Percentiles rank a stretch among this genome's conserved stretches.
These are phyloP conservation scores for Amoeboaphelidium occidentale DNA, from an alignment of 371 early-diverging fungal species.

Conservation along the genomic window DNA sequence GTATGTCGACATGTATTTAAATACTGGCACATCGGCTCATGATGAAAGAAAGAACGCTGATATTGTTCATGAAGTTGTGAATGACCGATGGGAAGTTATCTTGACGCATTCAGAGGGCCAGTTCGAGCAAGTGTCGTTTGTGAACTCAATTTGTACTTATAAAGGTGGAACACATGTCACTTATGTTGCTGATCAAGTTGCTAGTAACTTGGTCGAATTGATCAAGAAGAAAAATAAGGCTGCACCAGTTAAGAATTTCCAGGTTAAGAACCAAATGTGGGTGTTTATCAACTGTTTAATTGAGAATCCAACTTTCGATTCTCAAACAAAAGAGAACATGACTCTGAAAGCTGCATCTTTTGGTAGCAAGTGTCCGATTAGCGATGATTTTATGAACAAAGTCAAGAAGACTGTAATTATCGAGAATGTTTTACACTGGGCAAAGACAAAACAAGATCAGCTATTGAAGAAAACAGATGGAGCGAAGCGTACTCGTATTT, in stretches of 20 bases:
- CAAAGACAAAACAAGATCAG: slow-evolving; percentile 56
- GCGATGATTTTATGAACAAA: slow-evolving; percentile 60
- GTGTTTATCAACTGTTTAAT: slow-evolving; percentile 93
- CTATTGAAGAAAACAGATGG: slow-evolving; percentile 89
- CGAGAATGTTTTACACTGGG: slow-evolving; percentile 53
- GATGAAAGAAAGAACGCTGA: slow-evolving; percentile 11
- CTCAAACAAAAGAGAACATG: slow-evolving; percentile 97
- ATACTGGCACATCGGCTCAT: slow-evolving; percentile 6
- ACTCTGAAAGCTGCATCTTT: slow-evolving; percentile 61
- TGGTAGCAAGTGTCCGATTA: slow-evolving; percentile 60
- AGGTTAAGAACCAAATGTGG: slow-evolving; percentile 79
- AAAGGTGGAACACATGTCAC: slow-evolving; percentile 96
- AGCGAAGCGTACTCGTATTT: slow-evolving; percentile 31
- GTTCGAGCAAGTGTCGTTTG: slow-evolving; percentile 95
- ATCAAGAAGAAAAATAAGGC: slow-evolving; percentile 64
- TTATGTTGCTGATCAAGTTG: slow-evolving; percentile 72
- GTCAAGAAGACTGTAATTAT: slow-evolving; percentile 59
- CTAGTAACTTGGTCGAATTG: slow-evolving; percentile 37
- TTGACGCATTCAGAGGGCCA: slow-evolving; percentile 85
- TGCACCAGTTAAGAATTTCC: slow-evolving; percentile 42
- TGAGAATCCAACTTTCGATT: slow-evolving; percentile 97
- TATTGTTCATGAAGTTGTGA: slow-evolving; percentile 34
- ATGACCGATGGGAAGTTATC: slow-evolving; percentile 92
- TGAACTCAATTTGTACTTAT: slow-evolving; percentile 91
- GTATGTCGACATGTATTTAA: slow-evolving; percentile 66